Conservation (phyloP, 352 stramenopile species). For the Phytophthora lateralis region DNA sequence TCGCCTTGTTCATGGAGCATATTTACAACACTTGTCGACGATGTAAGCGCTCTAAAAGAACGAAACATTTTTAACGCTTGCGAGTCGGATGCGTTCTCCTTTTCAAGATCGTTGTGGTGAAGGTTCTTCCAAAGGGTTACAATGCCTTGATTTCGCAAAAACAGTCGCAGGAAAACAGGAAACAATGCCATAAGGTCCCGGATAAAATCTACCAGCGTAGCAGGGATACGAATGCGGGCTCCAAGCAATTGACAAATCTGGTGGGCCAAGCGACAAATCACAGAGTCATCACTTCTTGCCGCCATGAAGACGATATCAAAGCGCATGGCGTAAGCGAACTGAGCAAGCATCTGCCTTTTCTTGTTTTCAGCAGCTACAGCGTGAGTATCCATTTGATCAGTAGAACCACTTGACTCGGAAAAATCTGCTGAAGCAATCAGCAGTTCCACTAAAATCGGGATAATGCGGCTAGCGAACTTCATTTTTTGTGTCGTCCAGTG, state of each 20-base stretch:
- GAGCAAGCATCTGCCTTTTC: constrained; percentile 37
- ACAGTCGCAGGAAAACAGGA: constrained; percentile 45
- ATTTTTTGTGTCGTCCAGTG: constrained; percentile 44
- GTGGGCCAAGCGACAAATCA: constrained; percentile 43
- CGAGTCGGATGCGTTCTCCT: constrained; percentile 1
- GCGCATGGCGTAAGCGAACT: constrained; percentile 38
- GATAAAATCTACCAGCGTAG: constrained; percentile 45
- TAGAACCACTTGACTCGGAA: constrained; percentile 27
- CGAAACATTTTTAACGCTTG: constrained; percentile 4
- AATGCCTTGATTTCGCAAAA: constrained; percentile 49
- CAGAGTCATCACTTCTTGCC: constrained; percentile 43
- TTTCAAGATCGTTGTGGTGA: constrained; percentile 32
- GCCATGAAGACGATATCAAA: constrained; percentile 49
- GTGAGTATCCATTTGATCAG: neutral
- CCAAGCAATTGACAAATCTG: constrained; percentile 57
- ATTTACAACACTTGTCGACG: constrained; percentile 7
- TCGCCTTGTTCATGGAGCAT: constrained; percentile 23
- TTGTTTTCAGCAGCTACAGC: constrained; percentile 4
- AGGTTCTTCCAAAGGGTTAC: constrained; percentile 56
- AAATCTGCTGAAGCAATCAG: constrained; percentile 37
- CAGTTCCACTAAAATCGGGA: constrained; percentile 45
- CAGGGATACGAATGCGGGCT: constrained; percentile 40
- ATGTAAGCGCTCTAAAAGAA: constrained; percentile 15
- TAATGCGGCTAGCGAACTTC: constrained; percentile 37
- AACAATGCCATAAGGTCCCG: constrained; percentile 43